phyloP scores from a whole-genome alignment of 2,329 filamentous ascomycete genomes.

The Penicillium sclerotiorum region DNA sequence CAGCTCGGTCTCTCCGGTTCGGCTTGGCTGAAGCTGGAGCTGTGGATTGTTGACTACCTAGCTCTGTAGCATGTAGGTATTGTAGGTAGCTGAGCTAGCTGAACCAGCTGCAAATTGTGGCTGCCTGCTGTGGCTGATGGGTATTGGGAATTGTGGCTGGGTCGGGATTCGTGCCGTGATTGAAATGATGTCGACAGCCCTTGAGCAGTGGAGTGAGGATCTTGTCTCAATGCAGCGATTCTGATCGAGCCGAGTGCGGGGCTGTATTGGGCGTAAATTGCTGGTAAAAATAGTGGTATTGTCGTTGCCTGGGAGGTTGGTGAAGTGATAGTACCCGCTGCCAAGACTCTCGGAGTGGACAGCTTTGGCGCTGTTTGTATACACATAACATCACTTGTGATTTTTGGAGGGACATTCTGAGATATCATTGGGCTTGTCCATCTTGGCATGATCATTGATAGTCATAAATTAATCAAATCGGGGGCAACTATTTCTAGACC shows the following conservation, averaged over 20 bases:
- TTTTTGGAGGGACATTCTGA: no score
- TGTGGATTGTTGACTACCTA: neutral
- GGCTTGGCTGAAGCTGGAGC: neutral
- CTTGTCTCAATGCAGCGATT: neutral
- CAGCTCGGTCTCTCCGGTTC: neutral
- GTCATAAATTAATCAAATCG: no score
- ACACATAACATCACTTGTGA: no score
- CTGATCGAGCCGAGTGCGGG: conserved; percentile 1
- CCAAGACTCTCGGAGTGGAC: conserved; percentile 1
- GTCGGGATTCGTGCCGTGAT: neutral
- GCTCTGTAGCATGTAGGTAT: no score
- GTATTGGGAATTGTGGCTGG: neutral
- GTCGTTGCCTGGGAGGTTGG: conserved; percentile 3
- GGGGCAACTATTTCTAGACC: no score
- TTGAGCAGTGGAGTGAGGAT: neutral
- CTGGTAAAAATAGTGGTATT: neutral
- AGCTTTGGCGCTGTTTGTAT: no score
- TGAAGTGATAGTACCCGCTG: neutral
- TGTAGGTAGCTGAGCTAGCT: no score
- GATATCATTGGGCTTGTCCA: no score
- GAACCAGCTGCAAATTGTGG: conserved; percentile 1
- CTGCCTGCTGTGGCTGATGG: conserved; percentile 3
- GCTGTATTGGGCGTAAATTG: neutral
- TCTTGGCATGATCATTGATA: no score
- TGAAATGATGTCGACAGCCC: neutral